A percentile compares a stretch with the other conserved stretches of the same genome.
phyloP scores from a whole-genome alignment of 2,329 filamentous ascomycete genomes.

The Ampelomyces quisqualis region DNA sequence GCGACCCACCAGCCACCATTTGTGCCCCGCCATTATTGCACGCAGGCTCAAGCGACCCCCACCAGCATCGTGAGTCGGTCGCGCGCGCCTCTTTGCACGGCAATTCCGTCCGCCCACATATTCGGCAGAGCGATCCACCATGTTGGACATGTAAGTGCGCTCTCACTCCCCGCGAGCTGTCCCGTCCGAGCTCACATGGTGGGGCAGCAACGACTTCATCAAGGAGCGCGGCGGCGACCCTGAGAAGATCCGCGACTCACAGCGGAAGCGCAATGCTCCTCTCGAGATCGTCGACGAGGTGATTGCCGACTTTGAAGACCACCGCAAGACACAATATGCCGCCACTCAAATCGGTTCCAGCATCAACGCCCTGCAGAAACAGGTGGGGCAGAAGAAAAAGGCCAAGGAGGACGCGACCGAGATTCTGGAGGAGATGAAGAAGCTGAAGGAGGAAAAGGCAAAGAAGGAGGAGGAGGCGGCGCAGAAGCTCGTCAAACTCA shows the following conservation, averaged over 20 bases:
- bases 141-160: conserved; percentile 38
- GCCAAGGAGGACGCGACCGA: conserved; percentile 81
- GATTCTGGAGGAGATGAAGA: conserved; percentile 73
- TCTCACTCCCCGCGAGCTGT: not conserved
- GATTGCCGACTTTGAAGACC: conserved; percentile 81
- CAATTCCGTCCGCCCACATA: conserved; percentile 12
- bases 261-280: conserved; percentile 76
- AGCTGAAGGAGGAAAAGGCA: conserved; percentile 80
- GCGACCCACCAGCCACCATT: conserved; percentile 14
- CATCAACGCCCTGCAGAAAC: conserved; percentile 87
- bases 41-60: conserved; percentile 32
- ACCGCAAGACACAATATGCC: conserved; percentile 75
- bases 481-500: conserved; percentile 72
- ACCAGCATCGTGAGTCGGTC: conserved; percentile 17
- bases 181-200: conserved; percentile 14
- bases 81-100: conserved; percentile 15
- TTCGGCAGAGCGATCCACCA: conserved; percentile 15
- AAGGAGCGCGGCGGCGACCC: conserved; percentile 86
- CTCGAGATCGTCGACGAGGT: conserved; percentile 89
- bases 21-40: conserved; percentile 23
- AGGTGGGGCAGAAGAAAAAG: conserved; percentile 91
- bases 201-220: conserved; percentile 54
- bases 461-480: conserved; percentile 70
- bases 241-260: conserved; percentile 87
- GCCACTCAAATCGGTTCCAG: conserved; percentile 77